Base-by-base conservation (phyloP, 257 asterid genomes). In the Rubia yunnanensis region DNA sequence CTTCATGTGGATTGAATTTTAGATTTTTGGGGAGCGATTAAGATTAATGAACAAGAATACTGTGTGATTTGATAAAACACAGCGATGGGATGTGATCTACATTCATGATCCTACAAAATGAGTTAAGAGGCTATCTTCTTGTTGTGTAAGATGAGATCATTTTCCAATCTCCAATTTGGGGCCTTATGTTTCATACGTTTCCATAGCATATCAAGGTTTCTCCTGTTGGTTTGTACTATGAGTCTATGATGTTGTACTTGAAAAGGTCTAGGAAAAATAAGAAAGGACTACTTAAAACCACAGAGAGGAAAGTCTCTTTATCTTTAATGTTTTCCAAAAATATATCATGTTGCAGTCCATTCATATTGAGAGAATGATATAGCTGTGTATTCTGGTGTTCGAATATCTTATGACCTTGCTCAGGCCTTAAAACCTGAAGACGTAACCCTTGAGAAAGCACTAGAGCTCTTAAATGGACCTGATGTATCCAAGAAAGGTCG, bases 341-440 rank as follows among this genome's bases (percentile, higher is more conserved):
- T 36, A 36, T 36, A 36, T 36, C 13, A 36, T 7, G 13, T 36
- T 36, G 13, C 44, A 36, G 44, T 36, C n/a, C 15, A 39, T 39
- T 39, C 48, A 15, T 44, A n/a, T 44, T 44, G n/a, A 44, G 50
- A 44, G 52, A 44, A 44, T 44, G 7, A 55, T 44, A 15, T 32
- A 35, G 63, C 63, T 27, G 30, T 53, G 20, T 60, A 10, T 71
- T 32, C 18, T 74, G 22, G 63, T 9, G 34, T n/a, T 58, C 63
- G 10, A 3, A 22, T 46, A 22, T 65, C 18, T 54, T 26, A 13
- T 32, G 62, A 1, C 62, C 61, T 23, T 62, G 60, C 48, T 23
- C 86, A 91, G 98, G 77, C 79, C 67, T 39, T 82, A 81, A 86
- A 80, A 31, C 87, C 89, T 15, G 62, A 7, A 11, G 92, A 86